phyloP scores from a whole-genome alignment of 2,329 filamentous ascomycete species.

The Tolypocladium ophioglossoides region DNA sequence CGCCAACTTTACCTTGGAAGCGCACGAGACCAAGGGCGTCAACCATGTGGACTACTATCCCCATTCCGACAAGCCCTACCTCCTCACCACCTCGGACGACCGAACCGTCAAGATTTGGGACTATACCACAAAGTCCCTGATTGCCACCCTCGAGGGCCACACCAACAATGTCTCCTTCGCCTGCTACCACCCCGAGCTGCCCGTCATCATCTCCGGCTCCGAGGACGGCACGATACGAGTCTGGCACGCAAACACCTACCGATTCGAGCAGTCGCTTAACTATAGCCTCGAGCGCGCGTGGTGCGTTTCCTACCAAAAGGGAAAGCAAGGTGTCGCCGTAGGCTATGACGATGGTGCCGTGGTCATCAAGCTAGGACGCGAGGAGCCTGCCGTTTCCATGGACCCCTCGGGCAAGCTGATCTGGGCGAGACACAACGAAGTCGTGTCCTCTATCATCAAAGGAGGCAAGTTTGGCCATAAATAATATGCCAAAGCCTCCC shows the following conservation, averaged over 20 bases:
- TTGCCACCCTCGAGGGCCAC: slow-evolving; percentile 92
- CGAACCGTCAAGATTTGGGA: slow-evolving; percentile 98
- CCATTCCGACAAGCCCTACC: slow-evolving; percentile 68
- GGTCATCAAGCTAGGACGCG: slow-evolving; percentile 92
- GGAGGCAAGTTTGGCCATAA: slow-evolving; percentile 39
- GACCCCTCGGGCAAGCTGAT: slow-evolving; percentile 91
- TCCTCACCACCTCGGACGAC: slow-evolving; percentile 94
- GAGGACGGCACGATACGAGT: slow-evolving; percentile 97
- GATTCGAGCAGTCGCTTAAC: slow-evolving; percentile 89
- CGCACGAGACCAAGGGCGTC: slow-evolving; percentile 93
- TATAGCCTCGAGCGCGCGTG: slow-evolving; percentile 94
- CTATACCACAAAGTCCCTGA: slow-evolving; percentile 95
- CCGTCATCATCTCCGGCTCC: slow-evolving; percentile 94
- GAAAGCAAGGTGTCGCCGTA: slow-evolving; percentile 87
- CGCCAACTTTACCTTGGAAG: slow-evolving; percentile 92
- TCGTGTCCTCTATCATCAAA: slow-evolving; percentile 90
- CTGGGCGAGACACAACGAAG: slow-evolving; percentile 91
- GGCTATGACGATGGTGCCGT: slow-evolving; percentile 97
- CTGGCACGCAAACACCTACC: slow-evolving; percentile 97
- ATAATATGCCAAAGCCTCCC: neutral
- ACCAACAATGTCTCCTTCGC: slow-evolving; percentile 98
- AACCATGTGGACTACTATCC: slow-evolving; percentile 93
- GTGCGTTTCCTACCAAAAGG: slow-evolving; percentile 94
- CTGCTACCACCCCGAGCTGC: slow-evolving; percentile 93
- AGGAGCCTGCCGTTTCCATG: slow-evolving; percentile 97